Conservation (phyloP, 805 yeast species). For the Zygosaccharomyces bailii region DNA sequence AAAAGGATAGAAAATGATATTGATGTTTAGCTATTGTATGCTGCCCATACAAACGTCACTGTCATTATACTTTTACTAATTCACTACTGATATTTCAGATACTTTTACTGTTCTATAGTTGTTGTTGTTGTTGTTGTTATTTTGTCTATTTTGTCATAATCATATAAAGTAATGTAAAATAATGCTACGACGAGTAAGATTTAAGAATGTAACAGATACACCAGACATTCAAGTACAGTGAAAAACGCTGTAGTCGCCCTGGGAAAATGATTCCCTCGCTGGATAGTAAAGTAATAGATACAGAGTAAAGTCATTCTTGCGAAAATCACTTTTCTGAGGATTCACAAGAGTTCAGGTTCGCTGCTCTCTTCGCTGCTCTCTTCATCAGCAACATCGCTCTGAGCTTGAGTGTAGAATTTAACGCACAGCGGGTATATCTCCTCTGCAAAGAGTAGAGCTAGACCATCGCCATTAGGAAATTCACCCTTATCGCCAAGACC, state of each 20-base stretch:
- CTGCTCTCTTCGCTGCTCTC: conserved; percentile 51
- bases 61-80: background rate
- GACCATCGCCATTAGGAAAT: conserved; percentile 72
- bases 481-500: conserved; percentile 75
- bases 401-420: conserved; percentile 74
- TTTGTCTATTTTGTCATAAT: too few species aligned
- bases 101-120: background rate
- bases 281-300: background rate
- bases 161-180: background rate
- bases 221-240: too few species aligned
- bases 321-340: background rate
- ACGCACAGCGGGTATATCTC: conserved; percentile 85
- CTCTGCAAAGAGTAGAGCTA: conserved; percentile 68
- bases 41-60: background rate
- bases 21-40: background rate
- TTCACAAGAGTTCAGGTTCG: conserved; percentile 42
- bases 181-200: background rate
- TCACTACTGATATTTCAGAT: background rate
- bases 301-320: too few species aligned
- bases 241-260: too few species aligned
- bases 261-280: too few species aligned
- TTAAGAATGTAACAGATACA: too few species aligned
- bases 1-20: conserved; percentile 18
- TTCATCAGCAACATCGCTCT: conserved; percentile 58
- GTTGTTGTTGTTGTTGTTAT: too few species aligned